Evolutionary conservation across 2,329 filamentous ascomycete genomes (phyloP), one percentile per base, ranked within the genome.

Genomic region (Gremmenia infestans): DNA sequence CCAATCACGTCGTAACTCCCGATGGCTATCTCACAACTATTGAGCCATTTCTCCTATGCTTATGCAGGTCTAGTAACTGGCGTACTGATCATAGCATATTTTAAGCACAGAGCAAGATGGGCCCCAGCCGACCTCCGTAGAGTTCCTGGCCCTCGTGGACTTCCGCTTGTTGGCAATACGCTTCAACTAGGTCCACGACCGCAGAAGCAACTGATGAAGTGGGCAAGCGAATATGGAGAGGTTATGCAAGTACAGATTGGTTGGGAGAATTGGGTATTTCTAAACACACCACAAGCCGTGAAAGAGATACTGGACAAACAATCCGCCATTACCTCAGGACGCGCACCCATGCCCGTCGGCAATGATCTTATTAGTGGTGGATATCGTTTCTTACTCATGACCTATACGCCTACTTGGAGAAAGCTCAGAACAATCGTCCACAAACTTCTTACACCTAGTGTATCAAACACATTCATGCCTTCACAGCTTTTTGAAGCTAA

Each of bases 401-500:
- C 65, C n/a, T 76, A 77, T 60, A 70, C 71, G 5, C 58, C 63
- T 0, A 58, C 70, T 42, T 77, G 74, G 75, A 69, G 75, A 15
- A 70, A 65, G 19, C 62, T 72, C 36, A 69, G 75, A 48, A 62
- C 67, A 1, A 68, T 76, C n/a, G 67, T 69, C 35, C 74, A 72
- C 60, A 67, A 69, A 58, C 54, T 77, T 6, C 57, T 72, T 39
- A 72, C 74, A 28, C 65, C 66, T 11, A 68, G 61, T 19, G 70
- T 69, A 53, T 72, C 72, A 9, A 65, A 65, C 4, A 71, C 67
- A 1, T 78, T 76, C 54, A 67, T 71, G 40, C 74, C 76, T 2
- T 72, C 67, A 42, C 76, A 78, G 58, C 72, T 76, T 52, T 77
- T 72, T 55, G 76, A 78, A 63, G 66, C 70, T 0, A 77, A 74